A percentile compares a stretch with the other conserved stretches of the same genome.
Evolutionary conservation across 2,329 filamentous ascomycete genomes (phyloP).

Genomic region (Colletotrichum brevisporum): DNA sequence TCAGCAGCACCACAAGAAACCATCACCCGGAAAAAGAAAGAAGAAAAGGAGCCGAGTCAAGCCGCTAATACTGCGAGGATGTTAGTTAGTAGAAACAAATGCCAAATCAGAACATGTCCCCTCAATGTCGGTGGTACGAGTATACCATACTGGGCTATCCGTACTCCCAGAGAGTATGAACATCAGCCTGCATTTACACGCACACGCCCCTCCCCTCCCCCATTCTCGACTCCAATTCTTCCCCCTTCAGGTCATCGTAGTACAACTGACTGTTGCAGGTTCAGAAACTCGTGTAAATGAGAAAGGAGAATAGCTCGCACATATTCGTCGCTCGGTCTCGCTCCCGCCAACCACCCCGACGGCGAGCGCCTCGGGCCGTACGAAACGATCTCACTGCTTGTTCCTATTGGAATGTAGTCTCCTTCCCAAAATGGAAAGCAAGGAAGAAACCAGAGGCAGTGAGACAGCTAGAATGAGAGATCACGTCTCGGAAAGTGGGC

Average conservation of each 20-base stretch:
- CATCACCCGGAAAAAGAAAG: too few species aligned
- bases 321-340: background rate
- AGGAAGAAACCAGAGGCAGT: too few species aligned
- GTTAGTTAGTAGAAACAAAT: background rate
- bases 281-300: background rate
- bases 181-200: background rate
- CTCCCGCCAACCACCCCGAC: background rate
- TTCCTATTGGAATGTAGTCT: too few species aligned
- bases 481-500: too few species aligned
- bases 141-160: too few species aligned
- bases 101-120: background rate
- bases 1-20: background rate
- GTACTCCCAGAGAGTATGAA: too few species aligned
- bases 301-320: background rate
- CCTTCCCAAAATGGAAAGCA: too few species aligned
- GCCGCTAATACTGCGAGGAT: conserved; percentile 11
- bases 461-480: too few species aligned
- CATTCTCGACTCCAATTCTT: background rate
- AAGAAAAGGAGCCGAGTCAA: conserved; percentile 11
- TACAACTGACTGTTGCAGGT: too few species aligned
- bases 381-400: too few species aligned
- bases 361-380: background rate
- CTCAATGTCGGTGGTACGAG: too few species aligned
- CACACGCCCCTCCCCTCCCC: background rate
- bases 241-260: too few species aligned